Conservation (phyloP, 495 filamentous ascomycete genomes). For the Amphirosellinia nigrospora region DNA sequence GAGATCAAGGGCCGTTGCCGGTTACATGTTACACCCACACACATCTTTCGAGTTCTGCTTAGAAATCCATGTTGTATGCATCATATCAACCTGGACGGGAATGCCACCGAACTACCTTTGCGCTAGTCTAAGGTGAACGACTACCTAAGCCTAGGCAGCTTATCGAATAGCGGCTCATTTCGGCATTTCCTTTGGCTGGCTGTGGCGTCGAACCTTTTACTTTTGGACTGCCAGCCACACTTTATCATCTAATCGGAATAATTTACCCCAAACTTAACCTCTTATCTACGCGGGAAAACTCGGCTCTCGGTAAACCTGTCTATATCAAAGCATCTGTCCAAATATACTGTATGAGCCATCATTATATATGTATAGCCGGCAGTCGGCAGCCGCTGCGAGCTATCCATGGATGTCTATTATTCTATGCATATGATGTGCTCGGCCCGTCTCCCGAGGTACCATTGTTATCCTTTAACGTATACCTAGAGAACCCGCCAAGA, state of each 20-base stretch:
- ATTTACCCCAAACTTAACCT: neutral
- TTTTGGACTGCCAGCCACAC: constrained; percentile 5
- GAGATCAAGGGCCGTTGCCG: constrained; percentile 10
- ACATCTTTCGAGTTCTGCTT: constrained; percentile 18
- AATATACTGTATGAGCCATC: neutral
- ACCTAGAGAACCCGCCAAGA: neutral
- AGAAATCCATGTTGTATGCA: constrained; percentile 23
- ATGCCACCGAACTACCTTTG: neutral
- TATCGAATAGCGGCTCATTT: constrained; percentile 6
- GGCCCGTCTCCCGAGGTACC: neutral
- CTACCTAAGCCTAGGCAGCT: too few species aligned
- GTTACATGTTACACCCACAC: neutral
- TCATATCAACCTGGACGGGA: neutral
- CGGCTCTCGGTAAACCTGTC: constrained; percentile 13
- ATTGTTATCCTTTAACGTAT: neutral
- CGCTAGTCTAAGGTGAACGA: constrained; percentile 15
- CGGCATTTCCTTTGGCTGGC: neutral
- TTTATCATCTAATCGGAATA: neutral
- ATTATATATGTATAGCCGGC: neutral
- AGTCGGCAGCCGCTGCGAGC: neutral
- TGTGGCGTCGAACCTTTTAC: constrained; percentile 17
- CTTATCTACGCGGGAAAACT: constrained; percentile 9
- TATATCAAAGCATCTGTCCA: neutral
- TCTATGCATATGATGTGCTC: neutral
- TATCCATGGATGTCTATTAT: neutral